Percentiles rank a stretch among this genome's conserved stretches.
These are phyloP conservation scores for Ophiostoma triangulosporum DNA, from an alignment of 2,329 filamentous ascomycete species.

Conservation along the genomic window DNA sequence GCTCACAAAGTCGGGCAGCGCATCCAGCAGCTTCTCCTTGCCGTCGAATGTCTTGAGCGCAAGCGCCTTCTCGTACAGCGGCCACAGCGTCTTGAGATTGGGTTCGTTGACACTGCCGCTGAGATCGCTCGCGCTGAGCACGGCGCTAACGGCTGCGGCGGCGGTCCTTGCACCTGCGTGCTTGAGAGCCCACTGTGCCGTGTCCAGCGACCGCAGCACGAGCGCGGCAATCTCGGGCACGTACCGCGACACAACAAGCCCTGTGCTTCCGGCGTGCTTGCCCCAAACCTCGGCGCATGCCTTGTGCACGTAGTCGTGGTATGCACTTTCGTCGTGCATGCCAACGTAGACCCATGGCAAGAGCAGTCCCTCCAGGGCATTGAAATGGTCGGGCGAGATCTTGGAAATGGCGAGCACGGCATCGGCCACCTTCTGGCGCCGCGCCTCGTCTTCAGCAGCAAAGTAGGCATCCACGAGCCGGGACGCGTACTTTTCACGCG, in stretches of 20 bases:
- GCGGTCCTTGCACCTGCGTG: constrained; percentile 75
- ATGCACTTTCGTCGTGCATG: constrained; percentile 59
- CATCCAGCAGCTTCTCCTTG: constrained; percentile 72
- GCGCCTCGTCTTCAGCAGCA: constrained; percentile 60
- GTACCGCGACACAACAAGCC: constrained; percentile 67
- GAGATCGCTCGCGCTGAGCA: constrained; percentile 44
- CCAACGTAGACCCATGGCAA: constrained; percentile 82
- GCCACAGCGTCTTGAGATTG: constrained; percentile 60
- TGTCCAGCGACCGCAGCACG: constrained; percentile 54
- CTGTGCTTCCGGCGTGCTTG: constrained; percentile 72
- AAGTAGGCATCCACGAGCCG: constrained; percentile 62
- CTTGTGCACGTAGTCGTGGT: constrained; percentile 57
- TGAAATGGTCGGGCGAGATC: constrained; percentile 79
- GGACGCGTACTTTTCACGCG: constrained; percentile 36
- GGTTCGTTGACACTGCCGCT: constrained; percentile 45
- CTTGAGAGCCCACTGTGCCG: constrained; percentile 78
- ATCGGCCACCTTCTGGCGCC: constrained; percentile 65
- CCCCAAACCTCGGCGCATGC: constrained; percentile 79
- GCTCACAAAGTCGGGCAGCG: constrained; percentile 65
- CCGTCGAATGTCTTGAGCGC: constrained; percentile 84
- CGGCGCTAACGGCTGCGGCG: constrained; percentile 56
- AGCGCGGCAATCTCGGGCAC: constrained; percentile 67
- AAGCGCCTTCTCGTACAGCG: constrained; percentile 66
- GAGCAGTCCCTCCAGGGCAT: constrained; percentile 56
- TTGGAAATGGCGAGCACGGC: constrained; percentile 75